Conservation (phyloP, 805 yeast species). For the Cyberlindnera maclurae region DNA sequence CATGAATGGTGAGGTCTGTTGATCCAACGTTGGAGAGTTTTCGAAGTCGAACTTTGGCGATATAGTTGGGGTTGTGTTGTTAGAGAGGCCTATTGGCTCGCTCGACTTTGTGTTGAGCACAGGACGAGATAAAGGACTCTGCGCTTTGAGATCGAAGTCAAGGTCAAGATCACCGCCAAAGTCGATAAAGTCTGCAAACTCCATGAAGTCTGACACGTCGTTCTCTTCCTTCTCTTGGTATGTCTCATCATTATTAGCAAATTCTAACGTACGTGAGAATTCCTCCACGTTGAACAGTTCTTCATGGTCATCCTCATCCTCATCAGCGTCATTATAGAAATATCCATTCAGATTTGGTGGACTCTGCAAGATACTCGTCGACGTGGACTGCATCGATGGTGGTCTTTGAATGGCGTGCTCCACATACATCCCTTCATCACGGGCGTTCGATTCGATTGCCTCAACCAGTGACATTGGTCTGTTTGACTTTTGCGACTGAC, state of each 20-base stretch:
- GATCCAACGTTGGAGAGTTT: conserved; percentile 1
- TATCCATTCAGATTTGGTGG: conserved; percentile 7
- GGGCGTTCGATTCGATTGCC: conserved; percentile 31
- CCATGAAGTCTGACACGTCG: conserved; percentile 34
- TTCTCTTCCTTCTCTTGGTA: conserved; percentile 18
- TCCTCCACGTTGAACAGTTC: conserved; percentile 24
- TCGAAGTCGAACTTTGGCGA: background rate
- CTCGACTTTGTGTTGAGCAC: conserved; percentile 8
- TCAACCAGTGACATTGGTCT: conserved; percentile 20
- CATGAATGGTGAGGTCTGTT: conserved; percentile 16
- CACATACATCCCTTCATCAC: conserved; percentile 44
- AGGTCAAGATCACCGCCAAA: conserved; percentile 37
- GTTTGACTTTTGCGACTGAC: conserved; percentile 6
- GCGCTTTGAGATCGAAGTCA: conserved; percentile 24
- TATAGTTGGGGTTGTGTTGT: too few relatives aligned
- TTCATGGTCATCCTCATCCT: conserved; percentile 10
- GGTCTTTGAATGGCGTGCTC: conserved; percentile 15
- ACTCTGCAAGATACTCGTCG: conserved; percentile 8
- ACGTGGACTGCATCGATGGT: conserved; percentile 8
- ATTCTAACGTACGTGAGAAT: conserved; percentile 17
- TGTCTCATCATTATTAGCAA: conserved; percentile 11
- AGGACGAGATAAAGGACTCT: conserved; percentile 13
- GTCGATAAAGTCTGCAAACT: conserved; percentile 38
- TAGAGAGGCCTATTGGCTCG: background rate
- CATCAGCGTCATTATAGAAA: conserved; percentile 6